Percentiles rank a stretch among this genome's conserved stretches.
Evolutionary conservation across 352 stramenopile genomes (phyloP).

Genomic region (Globisporangium middletonii): DNA sequence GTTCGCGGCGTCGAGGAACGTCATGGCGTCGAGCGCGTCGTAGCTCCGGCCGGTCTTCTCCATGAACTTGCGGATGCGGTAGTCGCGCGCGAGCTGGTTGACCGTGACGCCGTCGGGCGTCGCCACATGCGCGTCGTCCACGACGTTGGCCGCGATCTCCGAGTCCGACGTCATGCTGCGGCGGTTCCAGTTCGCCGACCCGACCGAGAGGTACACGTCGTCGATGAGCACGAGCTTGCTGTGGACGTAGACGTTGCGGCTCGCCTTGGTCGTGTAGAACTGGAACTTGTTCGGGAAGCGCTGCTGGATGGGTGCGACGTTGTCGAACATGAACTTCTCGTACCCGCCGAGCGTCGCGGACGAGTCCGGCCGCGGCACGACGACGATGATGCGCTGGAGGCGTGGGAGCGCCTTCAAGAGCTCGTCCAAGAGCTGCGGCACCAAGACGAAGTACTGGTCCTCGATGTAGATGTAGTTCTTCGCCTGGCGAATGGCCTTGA

Average conservation of each 20-base stretch:
- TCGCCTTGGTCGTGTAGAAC: conserved; percentile 9
- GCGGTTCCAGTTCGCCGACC: conserved; percentile 63
- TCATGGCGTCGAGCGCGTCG: conserved; percentile 29
- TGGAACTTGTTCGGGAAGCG: conserved; percentile 44
- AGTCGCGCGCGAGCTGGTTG: conserved; percentile 32
- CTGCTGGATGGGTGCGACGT: conserved; percentile 33
- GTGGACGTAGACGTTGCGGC: conserved; percentile 7
- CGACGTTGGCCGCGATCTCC: conserved; percentile 45
- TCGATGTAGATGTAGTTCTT: conserved; percentile 70
- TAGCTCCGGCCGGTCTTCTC: conserved; percentile 41
- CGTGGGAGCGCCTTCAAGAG: conserved; percentile 35
- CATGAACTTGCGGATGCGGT: conserved; percentile 53
- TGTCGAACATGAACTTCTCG: conserved; percentile 49
- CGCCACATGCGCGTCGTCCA: conserved; percentile 35
- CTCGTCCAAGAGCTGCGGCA: conserved; percentile 45
- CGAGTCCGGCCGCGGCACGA: neutral
- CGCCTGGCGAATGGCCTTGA: conserved; percentile 55
- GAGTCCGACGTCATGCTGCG: conserved; percentile 62
- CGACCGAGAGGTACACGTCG: conserved; percentile 50
- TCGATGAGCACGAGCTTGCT: conserved; percentile 23
- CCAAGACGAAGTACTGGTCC: conserved; percentile 67
- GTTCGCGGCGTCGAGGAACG: conserved; percentile 32
- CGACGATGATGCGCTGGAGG: conserved; percentile 16
- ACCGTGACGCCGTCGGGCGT: conserved; percentile 27
- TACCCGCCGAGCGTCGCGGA: conserved; percentile 4